phyloP scores from a whole-genome alignment of 73 alveolate species.

The Tetrahymena thermophila region DNA sequence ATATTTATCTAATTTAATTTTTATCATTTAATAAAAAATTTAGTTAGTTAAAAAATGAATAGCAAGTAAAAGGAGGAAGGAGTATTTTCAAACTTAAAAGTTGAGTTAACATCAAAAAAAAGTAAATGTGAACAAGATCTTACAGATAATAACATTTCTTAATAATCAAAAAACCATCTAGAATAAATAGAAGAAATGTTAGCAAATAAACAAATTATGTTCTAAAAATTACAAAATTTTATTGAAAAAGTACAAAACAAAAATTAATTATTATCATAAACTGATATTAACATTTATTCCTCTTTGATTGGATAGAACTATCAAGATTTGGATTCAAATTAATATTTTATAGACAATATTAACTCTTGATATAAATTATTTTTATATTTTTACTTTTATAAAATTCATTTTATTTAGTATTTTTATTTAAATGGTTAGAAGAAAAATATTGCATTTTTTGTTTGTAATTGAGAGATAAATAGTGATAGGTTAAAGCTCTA shows the following conservation, averaged over 20 bases:
- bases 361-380: too few species aligned
- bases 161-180: neutral
- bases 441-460: too few species aligned
- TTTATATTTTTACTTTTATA: too few species aligned
- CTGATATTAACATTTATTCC: neutral
- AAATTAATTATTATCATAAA: neutral
- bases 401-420: too few species aligned
- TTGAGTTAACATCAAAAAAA: neutral
- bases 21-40: too few species aligned
- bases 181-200: neutral
- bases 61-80: neutral
- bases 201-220: neutral
- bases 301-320: neutral
- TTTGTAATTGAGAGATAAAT: too few species aligned
- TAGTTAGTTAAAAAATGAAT: too few species aligned
- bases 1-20: too few species aligned
- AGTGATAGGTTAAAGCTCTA: too few species aligned
- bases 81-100: neutral
- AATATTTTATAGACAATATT: neutral
- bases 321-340: neutral
- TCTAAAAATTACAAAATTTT: neutral
- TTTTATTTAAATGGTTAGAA: too few species aligned
- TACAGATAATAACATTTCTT: neutral
- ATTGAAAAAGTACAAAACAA: neutral
- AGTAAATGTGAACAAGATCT: too few species aligned